Evolutionary conservation across 257 asterid genomes (phyloP).

Genomic region (Penstemon davidsonii): DNA sequence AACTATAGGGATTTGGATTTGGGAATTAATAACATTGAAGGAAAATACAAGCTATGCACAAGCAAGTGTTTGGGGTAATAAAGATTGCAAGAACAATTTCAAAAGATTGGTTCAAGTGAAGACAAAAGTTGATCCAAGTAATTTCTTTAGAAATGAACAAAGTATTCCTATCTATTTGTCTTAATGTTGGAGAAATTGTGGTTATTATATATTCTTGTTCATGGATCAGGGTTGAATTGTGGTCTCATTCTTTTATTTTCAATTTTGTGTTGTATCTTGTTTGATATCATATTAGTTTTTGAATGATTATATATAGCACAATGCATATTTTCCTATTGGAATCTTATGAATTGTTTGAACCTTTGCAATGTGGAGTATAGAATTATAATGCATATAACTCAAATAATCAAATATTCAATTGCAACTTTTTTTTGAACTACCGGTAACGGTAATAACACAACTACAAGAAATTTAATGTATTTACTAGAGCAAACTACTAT

Average conservation of each 20-base stretch:
- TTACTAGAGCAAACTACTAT: too few relatives aligned
- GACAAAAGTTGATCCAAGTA: slow-evolving; percentile 37
- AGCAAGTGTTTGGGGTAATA: slow-evolving; percentile 44
- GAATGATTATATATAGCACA: slow-evolving; percentile 22
- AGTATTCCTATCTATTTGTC: slow-evolving; percentile 31
- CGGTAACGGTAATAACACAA: too few relatives aligned
- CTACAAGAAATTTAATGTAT: too few relatives aligned
- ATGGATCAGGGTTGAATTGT: slow-evolving; percentile 5
- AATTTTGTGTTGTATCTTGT: slow-evolving; percentile 25
- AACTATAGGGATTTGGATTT: slow-evolving; percentile 50
- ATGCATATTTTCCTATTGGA: background rate
- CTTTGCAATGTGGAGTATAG: too few relatives aligned
- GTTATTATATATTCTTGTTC: background rate
- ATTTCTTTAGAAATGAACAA: slow-evolving; percentile 46
- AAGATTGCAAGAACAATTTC: slow-evolving; percentile 39
- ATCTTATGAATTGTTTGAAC: background rate
- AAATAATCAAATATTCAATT: too few relatives aligned
- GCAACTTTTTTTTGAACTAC: too few relatives aligned
- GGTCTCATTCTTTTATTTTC: slow-evolving; percentile 48
- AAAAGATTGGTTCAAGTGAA: slow-evolving; percentile 41
- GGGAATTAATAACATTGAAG: slow-evolving; percentile 33
- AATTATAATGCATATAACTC: too few relatives aligned
- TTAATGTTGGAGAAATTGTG: background rate
- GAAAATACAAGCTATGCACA: slow-evolving; percentile 34
- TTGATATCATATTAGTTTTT: slow-evolving; percentile 7